A percentile compares a stretch with the other conserved stretches of the same genome.
These are phyloP conservation scores for Madurella fahalii DNA, from an alignment of 2,329 filamentous ascomycete genomes.

Conservation along the genomic window DNA sequence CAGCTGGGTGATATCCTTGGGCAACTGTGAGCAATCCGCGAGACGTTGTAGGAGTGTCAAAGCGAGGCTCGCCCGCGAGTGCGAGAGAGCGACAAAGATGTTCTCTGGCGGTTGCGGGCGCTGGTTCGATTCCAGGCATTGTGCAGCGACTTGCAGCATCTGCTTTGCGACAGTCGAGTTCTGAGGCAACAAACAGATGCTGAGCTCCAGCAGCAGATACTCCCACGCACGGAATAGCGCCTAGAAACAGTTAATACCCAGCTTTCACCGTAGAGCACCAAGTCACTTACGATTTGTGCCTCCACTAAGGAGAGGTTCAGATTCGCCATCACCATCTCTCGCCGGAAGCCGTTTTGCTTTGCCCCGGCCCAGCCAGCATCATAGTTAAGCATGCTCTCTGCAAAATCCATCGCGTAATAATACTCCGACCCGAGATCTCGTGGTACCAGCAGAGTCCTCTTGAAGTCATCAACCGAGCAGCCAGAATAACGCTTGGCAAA, in stretches of 20 bases:
- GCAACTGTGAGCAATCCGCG: conserved; percentile 51
- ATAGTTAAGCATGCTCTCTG: conserved; percentile 69
- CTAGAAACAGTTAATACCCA: conserved; percentile 36
- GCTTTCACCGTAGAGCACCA: neutral
- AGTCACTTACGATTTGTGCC: conserved; percentile 69
- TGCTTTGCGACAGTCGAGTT: conserved; percentile 58
- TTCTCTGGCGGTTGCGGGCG: conserved; percentile 67
- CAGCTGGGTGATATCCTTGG: conserved; percentile 50
- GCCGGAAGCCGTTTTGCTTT: conserved; percentile 67
- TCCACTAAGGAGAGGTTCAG: conserved; percentile 88
- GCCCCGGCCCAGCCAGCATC: conserved; percentile 73
- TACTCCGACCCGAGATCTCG: conserved; percentile 69
- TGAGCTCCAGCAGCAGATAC: conserved; percentile 78
- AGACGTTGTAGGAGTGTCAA: conserved; percentile 79
- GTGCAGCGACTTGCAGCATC: conserved; percentile 69
- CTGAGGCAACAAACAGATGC: conserved; percentile 53
- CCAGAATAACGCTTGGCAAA: conserved; percentile 73
- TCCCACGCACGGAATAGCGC: conserved; percentile 87
- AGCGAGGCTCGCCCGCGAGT: conserved; percentile 73
- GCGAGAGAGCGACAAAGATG: conserved; percentile 75
- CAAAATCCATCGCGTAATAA: conserved; percentile 78
- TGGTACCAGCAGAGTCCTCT: conserved; percentile 64
- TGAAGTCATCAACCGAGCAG: conserved; percentile 72
- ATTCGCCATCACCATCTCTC: conserved; percentile 84
- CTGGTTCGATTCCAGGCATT: conserved; percentile 76